phyloP scores from a whole-genome alignment of 306 rosid species.

The Cotoneaster glaucophyllus region DNA sequence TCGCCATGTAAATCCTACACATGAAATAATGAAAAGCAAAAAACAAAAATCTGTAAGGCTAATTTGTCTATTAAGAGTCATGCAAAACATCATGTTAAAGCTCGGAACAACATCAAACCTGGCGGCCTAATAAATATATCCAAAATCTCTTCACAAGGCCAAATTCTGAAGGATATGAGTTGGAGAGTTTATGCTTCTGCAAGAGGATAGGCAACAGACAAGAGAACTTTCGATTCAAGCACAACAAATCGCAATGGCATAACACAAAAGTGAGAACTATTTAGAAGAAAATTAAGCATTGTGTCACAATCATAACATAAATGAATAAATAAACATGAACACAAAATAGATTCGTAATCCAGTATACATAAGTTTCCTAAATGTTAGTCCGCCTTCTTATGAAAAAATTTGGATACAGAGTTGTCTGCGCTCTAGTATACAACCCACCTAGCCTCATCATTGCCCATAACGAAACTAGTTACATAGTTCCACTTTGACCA shows the following conservation, averaged over 20 bases:
- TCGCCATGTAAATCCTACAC: slow-evolving; percentile 64
- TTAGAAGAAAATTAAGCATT: neutral
- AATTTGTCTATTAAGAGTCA: neutral
- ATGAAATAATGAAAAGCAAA: neutral
- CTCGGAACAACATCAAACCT: slow-evolving; percentile 36
- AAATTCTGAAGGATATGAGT: slow-evolving; percentile 71
- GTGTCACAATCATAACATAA: slow-evolving; percentile 1
- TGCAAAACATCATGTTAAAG: neutral
- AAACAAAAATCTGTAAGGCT: slow-evolving; percentile 6
- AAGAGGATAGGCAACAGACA: slow-evolving; percentile 22
- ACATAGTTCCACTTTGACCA: neutral
- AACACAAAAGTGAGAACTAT: neutral
- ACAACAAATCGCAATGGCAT: neutral
- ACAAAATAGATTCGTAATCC: neutral
- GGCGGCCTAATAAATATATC: slow-evolving; percentile 65
- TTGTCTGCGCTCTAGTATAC: neutral
- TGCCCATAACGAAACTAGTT: neutral
- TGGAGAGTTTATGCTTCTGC: slow-evolving; percentile 83
- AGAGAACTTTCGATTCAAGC: slow-evolving; percentile 1
- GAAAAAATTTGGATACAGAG: neutral
- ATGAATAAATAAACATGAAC: neutral
- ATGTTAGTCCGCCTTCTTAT: neutral
- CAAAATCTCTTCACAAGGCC: slow-evolving; percentile 87
- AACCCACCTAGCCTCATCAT: neutral
- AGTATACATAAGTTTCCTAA: neutral